These are phyloP conservation scores for Fusarium sp. DNA, from an alignment of 2,329 filamentous ascomycete genomes.

Conservation along the genomic window DNA sequence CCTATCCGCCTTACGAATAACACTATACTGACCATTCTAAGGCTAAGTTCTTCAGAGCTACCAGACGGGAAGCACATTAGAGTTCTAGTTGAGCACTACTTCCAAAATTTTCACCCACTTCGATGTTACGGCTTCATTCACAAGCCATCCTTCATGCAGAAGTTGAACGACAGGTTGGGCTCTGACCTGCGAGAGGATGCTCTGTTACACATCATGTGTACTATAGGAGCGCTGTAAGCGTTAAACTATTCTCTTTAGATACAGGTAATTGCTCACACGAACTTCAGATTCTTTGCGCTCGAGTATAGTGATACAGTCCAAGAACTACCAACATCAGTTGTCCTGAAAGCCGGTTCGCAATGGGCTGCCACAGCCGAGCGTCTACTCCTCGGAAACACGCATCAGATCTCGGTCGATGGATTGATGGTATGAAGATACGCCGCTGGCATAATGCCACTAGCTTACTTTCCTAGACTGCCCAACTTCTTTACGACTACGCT, in stretches of 20 bases:
- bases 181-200: constrained; percentile 31
- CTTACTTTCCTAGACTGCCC: constrained; percentile 19
- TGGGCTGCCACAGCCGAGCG: constrained; percentile 28
- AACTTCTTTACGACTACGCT: constrained; percentile 33
- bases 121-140: constrained; percentile 43
- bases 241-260: background rate
- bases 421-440: constrained; percentile 20
- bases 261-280: background rate
- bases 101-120: constrained; percentile 42
- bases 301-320: constrained; percentile 17
- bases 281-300: constrained; percentile 25
- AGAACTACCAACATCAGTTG: background rate
- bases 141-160: constrained; percentile 40
- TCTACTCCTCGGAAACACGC: constrained; percentile 14
- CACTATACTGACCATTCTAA: constrained; percentile 1
- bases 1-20: too few relatives aligned
- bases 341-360: constrained; percentile 24
- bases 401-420: constrained; percentile 26
- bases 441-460: background rate
- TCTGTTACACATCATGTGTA: constrained; percentile 37
- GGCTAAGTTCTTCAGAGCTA: constrained; percentile 13
- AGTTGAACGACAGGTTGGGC: constrained; percentile 29
- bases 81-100: constrained; percentile 35
- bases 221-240: constrained; percentile 37
- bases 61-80: constrained; percentile 22